Base-by-base conservation (phyloP, 2,329 filamentous ascomycete species). In the Diplodia seriata region DNA sequence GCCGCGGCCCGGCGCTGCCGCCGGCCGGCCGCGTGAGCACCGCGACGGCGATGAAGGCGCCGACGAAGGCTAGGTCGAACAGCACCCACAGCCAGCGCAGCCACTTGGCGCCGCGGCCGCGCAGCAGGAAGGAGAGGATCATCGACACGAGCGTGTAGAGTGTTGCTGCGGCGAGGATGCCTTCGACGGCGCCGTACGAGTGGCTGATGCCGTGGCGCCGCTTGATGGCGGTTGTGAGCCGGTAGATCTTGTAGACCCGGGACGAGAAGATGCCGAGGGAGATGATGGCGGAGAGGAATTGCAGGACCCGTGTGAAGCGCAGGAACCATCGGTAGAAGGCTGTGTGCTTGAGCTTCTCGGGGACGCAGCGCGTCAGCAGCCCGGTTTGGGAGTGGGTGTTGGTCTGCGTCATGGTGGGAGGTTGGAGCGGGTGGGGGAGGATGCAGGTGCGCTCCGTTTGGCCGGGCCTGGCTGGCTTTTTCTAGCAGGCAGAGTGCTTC, bases 181-280 rank as follows among this genome's bases (percentile, higher is more conserved):
- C 81, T 70, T 82, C 80, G 47, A 83, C 81, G 20, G 81, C 79
- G 29, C 78, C 76, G 54, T 77, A 79, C 47, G 78, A 74, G 23
- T 74, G 61, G 31, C 73, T 71, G n/a, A 78, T 69, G 29, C 74
- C 74, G 26, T 72, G 70, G 11, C 47, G 71, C 1, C 70, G 71
- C 57, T 75, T 76, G 71, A 76, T 73, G 36, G 63, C 73, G 71
- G 74, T 77, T 69, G 75, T 73, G 36, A 82, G 76, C 26, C 76
- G 77, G 69, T 79, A 77, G 63, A 83, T 77, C 50, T 80, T 81
- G 73, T 75, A 75, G 11, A 82, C 33, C 31, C 81, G 80, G 4
- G 71, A 69, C n/a, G 78, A 79, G 76, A 83, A 83, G 70, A 83
- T 69, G 51, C 78, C 78, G 31, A 84, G 76, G 3, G 81, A 82